These are phyloP conservation scores for Diplodia seriata DNA, from an alignment of 2,329 filamentous ascomycete genomes.

Conservation along the genomic window DNA sequence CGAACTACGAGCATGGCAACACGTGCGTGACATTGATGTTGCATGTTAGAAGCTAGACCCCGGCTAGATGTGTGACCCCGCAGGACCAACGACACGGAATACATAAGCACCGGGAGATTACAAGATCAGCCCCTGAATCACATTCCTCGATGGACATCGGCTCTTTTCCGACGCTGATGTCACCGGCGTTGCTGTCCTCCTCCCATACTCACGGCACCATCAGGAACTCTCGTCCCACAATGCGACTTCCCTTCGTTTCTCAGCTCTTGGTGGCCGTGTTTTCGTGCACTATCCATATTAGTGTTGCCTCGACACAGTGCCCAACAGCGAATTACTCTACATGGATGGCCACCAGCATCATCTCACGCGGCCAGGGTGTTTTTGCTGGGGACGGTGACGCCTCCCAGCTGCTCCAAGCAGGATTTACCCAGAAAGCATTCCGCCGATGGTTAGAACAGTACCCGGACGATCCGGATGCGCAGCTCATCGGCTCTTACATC, in stretches of 20 bases:
- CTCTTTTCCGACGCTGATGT: no score
- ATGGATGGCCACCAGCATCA: constrained; percentile 59
- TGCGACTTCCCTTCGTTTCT: not conserved
- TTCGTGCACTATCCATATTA: not conserved
- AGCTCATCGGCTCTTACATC: constrained; percentile 54
- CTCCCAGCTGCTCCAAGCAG: constrained; percentile 44
- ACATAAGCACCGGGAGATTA: not conserved
- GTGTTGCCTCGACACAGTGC: not conserved
- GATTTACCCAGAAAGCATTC: constrained; percentile 54
- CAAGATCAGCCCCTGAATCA: no score
- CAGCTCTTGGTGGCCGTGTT: not conserved
- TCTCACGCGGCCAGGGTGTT: constrained; percentile 49
- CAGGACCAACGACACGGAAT: not conserved
- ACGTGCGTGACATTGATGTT: not conserved
- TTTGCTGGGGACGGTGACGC: constrained; percentile 36
- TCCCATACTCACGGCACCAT: not conserved
- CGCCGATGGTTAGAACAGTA: constrained; percentile 58
- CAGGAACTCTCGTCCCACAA: not conserved
- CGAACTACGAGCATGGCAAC: not conserved
- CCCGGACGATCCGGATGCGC: constrained; percentile 53
- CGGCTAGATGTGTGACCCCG: not conserved
- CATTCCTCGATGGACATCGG: no score
- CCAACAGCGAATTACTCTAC: constrained; percentile 42
- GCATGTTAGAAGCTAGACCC: not conserved
- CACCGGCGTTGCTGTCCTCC: not conserved